These are phyloP conservation scores for Cucumis hystrix DNA, from an alignment of 306 rosid species.

Conservation along the genomic window DNA sequence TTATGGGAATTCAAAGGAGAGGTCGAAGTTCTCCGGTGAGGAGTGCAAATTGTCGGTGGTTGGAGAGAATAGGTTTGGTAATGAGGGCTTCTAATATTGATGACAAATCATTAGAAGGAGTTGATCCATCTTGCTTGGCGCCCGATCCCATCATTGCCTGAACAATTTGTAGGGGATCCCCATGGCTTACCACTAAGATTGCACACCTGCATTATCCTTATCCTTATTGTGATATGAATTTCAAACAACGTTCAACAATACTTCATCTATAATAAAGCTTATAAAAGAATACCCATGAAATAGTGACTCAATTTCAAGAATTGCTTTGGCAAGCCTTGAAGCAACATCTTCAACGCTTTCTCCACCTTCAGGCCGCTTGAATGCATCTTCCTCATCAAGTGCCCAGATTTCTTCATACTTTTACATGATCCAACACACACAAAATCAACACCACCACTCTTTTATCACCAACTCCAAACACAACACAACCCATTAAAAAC, in stretches of 20 bases:
- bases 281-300: constrained; percentile 46
- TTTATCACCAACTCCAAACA: not conserved
- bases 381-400: constrained; percentile 62
- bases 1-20: constrained; percentile 15
- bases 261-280: no score
- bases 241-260: no score
- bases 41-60: constrained; percentile 54
- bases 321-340: constrained; percentile 44
- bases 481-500: no score
- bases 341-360: constrained; percentile 89
- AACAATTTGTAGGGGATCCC: constrained; percentile 76
- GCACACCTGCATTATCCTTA: constrained; percentile 32
- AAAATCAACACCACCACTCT: not conserved
- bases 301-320: constrained; percentile 43
- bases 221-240: not conserved
- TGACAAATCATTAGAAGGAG: constrained; percentile 12
- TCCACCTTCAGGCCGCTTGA: constrained; percentile 67
- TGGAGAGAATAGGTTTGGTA: constrained; percentile 42
- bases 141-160: constrained; percentile 43
- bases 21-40: constrained; percentile 67
- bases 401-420: constrained; percentile 71
- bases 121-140: constrained; percentile 22
- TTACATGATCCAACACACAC: not conserved
- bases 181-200: constrained; percentile 78
- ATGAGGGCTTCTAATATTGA: constrained; percentile 39